Evolutionary conservation across 192 early-diverging fungal species (phyloP).

Genomic region (Lunasporangiospora selenospora): DNA sequence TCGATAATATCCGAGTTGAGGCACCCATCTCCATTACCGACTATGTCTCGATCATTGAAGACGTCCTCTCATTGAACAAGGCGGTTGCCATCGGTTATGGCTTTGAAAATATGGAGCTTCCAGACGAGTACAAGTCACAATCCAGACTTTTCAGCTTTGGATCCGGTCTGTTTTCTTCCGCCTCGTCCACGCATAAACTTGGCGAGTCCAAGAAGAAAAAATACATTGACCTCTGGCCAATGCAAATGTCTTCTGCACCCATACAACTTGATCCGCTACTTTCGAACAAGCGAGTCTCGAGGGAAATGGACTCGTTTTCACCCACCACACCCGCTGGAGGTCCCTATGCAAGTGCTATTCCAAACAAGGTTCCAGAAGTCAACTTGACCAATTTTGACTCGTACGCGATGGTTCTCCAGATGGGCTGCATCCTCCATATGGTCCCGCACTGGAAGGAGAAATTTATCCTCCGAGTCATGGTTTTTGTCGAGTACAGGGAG

Average conservation of each 20-base stretch:
- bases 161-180: constrained; percentile 3
- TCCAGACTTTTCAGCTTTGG: constrained; percentile 1
- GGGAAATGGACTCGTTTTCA: constrained; percentile 12
- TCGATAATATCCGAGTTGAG: constrained; percentile 62
- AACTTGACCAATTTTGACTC: constrained; percentile 67
- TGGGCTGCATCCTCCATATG: constrained; percentile 76
- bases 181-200: constrained; percentile 13
- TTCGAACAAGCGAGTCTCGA: constrained; percentile 12
- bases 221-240: constrained; percentile 80
- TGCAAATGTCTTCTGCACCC: constrained; percentile 56
- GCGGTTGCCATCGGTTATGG: constrained; percentile 73
- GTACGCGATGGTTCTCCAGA: constrained; percentile 77
- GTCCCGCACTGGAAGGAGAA: constrained; percentile 71
- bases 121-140: constrained; percentile 29
- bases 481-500: constrained; percentile 71
- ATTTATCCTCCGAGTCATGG: constrained; percentile 65
- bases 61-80: constrained; percentile 69
- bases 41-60: constrained; percentile 77
- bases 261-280: constrained; percentile 6
- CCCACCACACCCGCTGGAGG: background rate
- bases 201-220: constrained; percentile 44
- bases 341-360: background rate
- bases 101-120: constrained; percentile 57
- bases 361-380: constrained; percentile 27
- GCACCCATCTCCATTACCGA: constrained; percentile 61